phyloP scores from a whole-genome alignment of 2,329 filamentous ascomycete genomes.

The Ascochyta koolunga region DNA sequence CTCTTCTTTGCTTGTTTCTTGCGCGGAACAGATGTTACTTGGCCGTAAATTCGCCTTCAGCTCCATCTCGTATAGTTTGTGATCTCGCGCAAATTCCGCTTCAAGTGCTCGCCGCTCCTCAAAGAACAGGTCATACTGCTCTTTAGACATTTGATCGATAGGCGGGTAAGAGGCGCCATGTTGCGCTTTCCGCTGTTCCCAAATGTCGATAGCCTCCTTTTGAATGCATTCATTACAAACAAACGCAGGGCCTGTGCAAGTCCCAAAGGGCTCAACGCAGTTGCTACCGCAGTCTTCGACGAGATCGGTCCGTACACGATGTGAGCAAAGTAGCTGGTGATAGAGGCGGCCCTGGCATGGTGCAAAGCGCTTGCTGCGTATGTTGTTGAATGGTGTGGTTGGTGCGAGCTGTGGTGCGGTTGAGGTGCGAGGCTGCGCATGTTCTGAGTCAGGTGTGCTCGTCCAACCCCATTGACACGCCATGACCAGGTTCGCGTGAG shows the following conservation, averaged over 20 bases:
- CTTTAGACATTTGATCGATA: constrained; percentile 37
- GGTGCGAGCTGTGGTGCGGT: constrained; percentile 14
- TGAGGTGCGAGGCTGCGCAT: constrained; percentile 15
- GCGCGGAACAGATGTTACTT: constrained; percentile 38
- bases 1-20: constrained; percentile 41
- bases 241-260: constrained; percentile 27
- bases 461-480: constrained; percentile 45
- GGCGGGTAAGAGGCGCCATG: constrained; percentile 38
- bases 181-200: constrained; percentile 34
- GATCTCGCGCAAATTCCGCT: constrained; percentile 34
- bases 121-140: constrained; percentile 43
- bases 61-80: constrained; percentile 33
- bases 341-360: constrained; percentile 45
- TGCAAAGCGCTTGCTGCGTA: constrained; percentile 38
- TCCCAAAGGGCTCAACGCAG: constrained; percentile 39
- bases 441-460: constrained; percentile 28
- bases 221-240: constrained; percentile 44
- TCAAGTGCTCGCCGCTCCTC: constrained; percentile 37
- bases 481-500: constrained; percentile 41
- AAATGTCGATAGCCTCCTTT: constrained; percentile 34
- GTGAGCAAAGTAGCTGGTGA: constrained; percentile 45
- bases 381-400: constrained; percentile 24
- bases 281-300: constrained; percentile 46
- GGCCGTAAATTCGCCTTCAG: constrained; percentile 32
- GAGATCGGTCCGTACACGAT: constrained; percentile 44